A percentile compares a stretch with the other conserved stretches of the same genome.
phyloP scores from a whole-genome alignment of 495 filamentous ascomycete species.

The Lophiotrema nucula region DNA sequence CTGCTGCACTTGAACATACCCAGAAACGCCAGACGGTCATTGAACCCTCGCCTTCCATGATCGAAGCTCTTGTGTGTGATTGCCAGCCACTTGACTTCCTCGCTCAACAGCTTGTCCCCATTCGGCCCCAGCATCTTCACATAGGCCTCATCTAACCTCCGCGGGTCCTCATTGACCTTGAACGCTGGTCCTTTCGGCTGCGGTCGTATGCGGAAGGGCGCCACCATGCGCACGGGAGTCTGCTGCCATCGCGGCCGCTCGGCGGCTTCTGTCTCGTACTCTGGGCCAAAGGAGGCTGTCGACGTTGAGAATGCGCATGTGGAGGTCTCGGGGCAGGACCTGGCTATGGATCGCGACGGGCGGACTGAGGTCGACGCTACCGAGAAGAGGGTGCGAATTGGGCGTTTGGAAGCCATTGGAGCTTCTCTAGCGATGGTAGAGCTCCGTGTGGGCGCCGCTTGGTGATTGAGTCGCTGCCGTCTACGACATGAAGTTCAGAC shows the following conservation, averaged over 20 bases:
- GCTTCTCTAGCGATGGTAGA: neutral
- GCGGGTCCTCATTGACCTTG: slow-evolving; percentile 71
- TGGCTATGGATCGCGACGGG: neutral
- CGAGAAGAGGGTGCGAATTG: slow-evolving; percentile 19
- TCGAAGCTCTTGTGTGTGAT: slow-evolving; percentile 99
- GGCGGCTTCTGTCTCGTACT: slow-evolving; percentile 42
- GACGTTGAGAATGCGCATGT: slow-evolving; percentile 31
- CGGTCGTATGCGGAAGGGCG: slow-evolving; percentile 53
- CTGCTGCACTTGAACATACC: slow-evolving; percentile 54
- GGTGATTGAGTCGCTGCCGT: neutral
- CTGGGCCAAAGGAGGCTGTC: slow-evolving; percentile 9
- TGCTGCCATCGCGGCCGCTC: slow-evolving; percentile 72
- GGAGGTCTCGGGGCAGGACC: slow-evolving; percentile 14
- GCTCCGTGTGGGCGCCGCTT: neutral
- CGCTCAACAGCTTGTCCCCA: slow-evolving; percentile 70
- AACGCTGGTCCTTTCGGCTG: slow-evolving; percentile 50
- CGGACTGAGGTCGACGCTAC: slow-evolving; percentile 7
- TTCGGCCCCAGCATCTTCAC: slow-evolving; percentile 64
- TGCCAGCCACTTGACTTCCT: slow-evolving; percentile 94
- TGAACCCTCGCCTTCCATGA: slow-evolving; percentile 88
- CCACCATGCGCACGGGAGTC: slow-evolving; percentile 75
- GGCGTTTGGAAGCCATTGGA: slow-evolving; percentile 30
- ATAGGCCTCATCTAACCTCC: slow-evolving; percentile 71
- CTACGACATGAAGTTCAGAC: neutral
- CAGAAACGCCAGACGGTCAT: slow-evolving; percentile 85